Evolutionary conservation across 2,329 filamentous ascomycete genomes (phyloP).

Genomic region (Cytospora piceae): DNA sequence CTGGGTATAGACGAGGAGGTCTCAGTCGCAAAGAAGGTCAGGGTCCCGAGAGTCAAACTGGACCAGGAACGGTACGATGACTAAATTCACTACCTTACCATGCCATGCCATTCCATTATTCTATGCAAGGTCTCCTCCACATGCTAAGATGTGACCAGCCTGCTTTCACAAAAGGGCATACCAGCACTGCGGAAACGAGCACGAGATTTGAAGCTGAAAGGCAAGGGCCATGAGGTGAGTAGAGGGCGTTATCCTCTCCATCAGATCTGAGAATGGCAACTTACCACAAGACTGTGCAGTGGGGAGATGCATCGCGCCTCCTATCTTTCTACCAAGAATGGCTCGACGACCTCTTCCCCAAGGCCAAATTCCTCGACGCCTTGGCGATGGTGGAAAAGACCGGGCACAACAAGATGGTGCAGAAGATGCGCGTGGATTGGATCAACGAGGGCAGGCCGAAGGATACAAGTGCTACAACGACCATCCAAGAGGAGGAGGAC

Average conservation of each 20-base stretch:
- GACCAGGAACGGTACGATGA: constrained; percentile 71
- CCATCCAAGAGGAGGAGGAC: constrained; percentile 39
- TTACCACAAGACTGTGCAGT: constrained; percentile 51
- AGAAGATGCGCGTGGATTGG: constrained; percentile 77
- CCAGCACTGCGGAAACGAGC: constrained; percentile 77
- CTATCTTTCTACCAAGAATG: constrained; percentile 93
- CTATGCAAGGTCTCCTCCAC: background rate
- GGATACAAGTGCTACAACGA: constrained; percentile 35
- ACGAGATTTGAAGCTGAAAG: constrained; percentile 77
- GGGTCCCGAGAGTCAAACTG: constrained; percentile 77
- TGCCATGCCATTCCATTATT: background rate
- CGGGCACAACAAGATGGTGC: constrained; percentile 81
- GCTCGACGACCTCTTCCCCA: constrained; percentile 95
- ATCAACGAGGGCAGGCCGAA: constrained; percentile 75
- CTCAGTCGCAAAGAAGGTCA: constrained; percentile 75
- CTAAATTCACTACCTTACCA: background rate
- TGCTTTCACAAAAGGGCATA: constrained; percentile 84
- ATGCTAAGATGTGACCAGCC: constrained; percentile 49
- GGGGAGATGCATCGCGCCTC: constrained; percentile 79
- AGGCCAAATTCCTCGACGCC: constrained; percentile 90
- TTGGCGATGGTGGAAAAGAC: constrained; percentile 90
- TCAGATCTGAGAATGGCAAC: background rate
- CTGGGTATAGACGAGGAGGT: constrained; percentile 88
- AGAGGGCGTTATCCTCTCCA: constrained; percentile 14
- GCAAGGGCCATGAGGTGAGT: constrained; percentile 86